Percentiles rank a stretch among this genome's conserved stretches.
These are phyloP conservation scores for Pochonia chlamydosporia DNA, from an alignment of 2,329 filamentous ascomycete species.

Conservation along the genomic window DNA sequence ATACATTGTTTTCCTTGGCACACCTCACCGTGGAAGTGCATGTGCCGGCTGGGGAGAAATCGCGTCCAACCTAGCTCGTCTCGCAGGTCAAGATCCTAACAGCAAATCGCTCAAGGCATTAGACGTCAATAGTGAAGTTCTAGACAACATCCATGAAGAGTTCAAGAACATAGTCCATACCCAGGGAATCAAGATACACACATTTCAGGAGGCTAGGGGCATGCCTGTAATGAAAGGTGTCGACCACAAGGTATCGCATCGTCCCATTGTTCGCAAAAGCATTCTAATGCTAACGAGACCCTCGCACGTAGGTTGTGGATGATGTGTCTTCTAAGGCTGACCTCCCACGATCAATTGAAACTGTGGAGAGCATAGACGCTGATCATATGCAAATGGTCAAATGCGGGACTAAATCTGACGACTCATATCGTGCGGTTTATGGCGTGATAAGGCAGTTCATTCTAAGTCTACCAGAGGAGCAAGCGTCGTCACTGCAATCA, in stretches of 20 bases:
- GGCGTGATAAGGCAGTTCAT: neutral
- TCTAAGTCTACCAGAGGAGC: no score
- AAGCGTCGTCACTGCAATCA: no score
- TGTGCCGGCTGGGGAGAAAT: constrained; percentile 26
- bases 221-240: neutral
- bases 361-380: constrained; percentile 31
- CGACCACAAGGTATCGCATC: neutral
- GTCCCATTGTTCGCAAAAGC: no score
- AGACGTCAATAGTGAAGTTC: constrained; percentile 26
- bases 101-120: constrained; percentile 24
- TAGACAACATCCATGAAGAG: constrained; percentile 30
- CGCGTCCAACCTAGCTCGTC: constrained; percentile 13
- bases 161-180: constrained; percentile 22
- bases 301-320: neutral
- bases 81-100: constrained; percentile 16
- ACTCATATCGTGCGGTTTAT: constrained; percentile 18
- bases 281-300: no score
- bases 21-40: constrained; percentile 30
- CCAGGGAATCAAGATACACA: constrained; percentile 28
- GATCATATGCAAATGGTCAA: constrained; percentile 33
- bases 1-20: constrained; percentile 32
- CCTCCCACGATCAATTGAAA: constrained; percentile 24
- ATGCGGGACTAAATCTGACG: constrained; percentile 21
- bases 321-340: constrained; percentile 31
- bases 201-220: constrained; percentile 7